phyloP scores from a whole-genome alignment of 306 rosid species.

The Vicia villosa region DNA sequence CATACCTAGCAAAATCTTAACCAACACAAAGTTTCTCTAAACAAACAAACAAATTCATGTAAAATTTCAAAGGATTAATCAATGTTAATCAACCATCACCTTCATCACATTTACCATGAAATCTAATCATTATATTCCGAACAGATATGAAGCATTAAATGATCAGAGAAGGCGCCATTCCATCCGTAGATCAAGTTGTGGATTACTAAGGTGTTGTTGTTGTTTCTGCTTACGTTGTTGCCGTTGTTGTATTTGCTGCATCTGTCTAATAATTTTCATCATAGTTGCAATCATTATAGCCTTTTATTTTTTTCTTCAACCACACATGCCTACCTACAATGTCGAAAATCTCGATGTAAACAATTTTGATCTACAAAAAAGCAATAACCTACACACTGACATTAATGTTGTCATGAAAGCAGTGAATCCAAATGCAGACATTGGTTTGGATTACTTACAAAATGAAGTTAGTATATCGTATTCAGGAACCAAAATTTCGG shows the following conservation, averaged over 20 bases:
- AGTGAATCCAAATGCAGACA: constrained; percentile 45
- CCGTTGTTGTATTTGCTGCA: not conserved
- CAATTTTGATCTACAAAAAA: constrained; percentile 29
- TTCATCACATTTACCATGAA: constrained; percentile 17
- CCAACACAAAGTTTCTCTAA: constrained; percentile 31
- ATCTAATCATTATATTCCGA: not conserved
- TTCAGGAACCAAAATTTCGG: constrained; percentile 28
- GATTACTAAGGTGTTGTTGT: constrained; percentile 17
- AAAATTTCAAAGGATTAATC: constrained; percentile 14
- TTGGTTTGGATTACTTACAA: constrained; percentile 45
- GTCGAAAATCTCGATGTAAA: constrained; percentile 36
- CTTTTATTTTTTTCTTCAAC: constrained; percentile 28
- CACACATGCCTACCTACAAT: constrained; percentile 42
- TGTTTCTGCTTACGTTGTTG: constrained; percentile 12
- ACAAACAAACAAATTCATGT: not conserved
- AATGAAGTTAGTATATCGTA: constrained; percentile 31
- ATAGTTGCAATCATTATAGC: not conserved
- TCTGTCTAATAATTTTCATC: constrained; percentile 28
- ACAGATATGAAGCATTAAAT: not conserved
- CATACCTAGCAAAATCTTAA: constrained; percentile 45
- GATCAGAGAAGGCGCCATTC: not conserved
- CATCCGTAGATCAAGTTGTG: not conserved
- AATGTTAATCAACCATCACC: not conserved
- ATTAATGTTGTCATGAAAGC: constrained; percentile 40
- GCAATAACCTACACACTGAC: constrained; percentile 29